Percentiles rank a stretch among this genome's conserved stretches.
Evolutionary conservation across 169 alveolate genomes (phyloP).

Genomic region (Eimeria acervulina): DNA sequence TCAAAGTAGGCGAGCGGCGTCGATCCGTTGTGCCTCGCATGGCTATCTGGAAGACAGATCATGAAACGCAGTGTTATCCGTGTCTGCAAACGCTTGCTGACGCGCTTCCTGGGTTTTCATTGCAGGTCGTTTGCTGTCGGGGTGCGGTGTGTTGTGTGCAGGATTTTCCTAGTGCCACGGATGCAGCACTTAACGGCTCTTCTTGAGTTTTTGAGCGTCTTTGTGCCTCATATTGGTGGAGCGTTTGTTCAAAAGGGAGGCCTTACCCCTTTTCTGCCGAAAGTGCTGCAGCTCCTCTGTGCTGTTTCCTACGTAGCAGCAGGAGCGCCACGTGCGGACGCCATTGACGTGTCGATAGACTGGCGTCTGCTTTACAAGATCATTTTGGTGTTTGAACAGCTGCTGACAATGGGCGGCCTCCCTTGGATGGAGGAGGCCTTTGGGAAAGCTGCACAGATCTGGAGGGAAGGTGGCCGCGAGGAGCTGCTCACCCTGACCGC

Average conservation of each 20-base stretch:
- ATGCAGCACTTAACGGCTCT: constrained; percentile 65
- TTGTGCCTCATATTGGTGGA: constrained; percentile 1
- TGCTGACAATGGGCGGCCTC: constrained; percentile 27
- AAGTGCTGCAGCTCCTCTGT: constrained; percentile 1
- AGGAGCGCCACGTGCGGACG: not conserved
- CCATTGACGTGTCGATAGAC: constrained; percentile 2
- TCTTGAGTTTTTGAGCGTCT: constrained; percentile 65
- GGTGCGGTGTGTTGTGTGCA: constrained; percentile 3
- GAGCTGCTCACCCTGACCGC: not conserved
- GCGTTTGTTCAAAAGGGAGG: not conserved
- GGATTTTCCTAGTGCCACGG: constrained; percentile 73
- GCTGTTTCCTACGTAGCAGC: constrained; percentile 14
- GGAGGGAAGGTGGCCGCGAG: not conserved
- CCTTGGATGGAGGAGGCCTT: constrained; percentile 54
- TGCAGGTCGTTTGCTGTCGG: not conserved
- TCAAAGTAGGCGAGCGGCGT: constrained; percentile 9
- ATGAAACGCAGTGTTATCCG: too few relatives aligned
- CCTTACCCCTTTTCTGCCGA: constrained; percentile 50
- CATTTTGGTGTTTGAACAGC: constrained; percentile 36
- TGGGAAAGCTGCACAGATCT: constrained; percentile 27
- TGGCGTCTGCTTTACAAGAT: constrained; percentile 78
- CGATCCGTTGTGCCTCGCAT: not conserved
- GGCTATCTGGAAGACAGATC: not conserved
- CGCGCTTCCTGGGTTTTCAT: not conserved
- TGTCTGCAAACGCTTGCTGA: not conserved